Evolutionary conservation across 805 yeast genomes (phyloP), one percentile per base, ranked within the genome.

Genomic region (Myxozyma lipomycoides): DNA sequence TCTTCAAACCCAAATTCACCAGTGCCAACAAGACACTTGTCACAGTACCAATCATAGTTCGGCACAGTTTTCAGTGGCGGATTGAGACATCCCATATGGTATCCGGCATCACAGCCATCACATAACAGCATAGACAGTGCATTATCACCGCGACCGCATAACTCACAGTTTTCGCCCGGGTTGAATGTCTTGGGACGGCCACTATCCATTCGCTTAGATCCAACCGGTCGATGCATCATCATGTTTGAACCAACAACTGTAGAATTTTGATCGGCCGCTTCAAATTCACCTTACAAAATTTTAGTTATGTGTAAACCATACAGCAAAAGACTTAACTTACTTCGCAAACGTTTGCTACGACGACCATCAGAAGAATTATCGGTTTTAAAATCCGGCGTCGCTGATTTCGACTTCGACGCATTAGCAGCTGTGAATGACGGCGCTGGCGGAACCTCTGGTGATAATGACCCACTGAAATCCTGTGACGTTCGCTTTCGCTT

Each of bases 1-100:
- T 85, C 93, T 56, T 84, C 90, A 65, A 91, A 90, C 0, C 95
- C 95, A 62, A 87, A 90, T 56, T 82, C 89, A 1, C 93, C 91
- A 37, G 86, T 83, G 0, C 95, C 96, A 12, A 84, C 73, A n/a
- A 90, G 70, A 67, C 98, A 90, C 49, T 77, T 77, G 44, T 83
- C 84, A 66, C 98, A 90, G 62, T 76, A 83, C 95, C 96, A 90
- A 17, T 73, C 76, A 9, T 78, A 78, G 23, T 71, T 63, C 0
- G 90, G 89, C 1, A 82, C 69, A 2, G 61, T 61, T 0, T 67
- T 62, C 22, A 84, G 58, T 1, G 81, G 81, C 2, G 84, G 84
- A 12, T 67, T 68, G n/a, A 88, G 69, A 63, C 95, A 88, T 36
- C 70, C 68, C 67, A 74, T 72, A 65, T 90, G 96, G 66, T 71